These are phyloP conservation scores for Silene noctiflora DNA, from an alignment of 179 eudicot genomes.

Conservation along the genomic window DNA sequence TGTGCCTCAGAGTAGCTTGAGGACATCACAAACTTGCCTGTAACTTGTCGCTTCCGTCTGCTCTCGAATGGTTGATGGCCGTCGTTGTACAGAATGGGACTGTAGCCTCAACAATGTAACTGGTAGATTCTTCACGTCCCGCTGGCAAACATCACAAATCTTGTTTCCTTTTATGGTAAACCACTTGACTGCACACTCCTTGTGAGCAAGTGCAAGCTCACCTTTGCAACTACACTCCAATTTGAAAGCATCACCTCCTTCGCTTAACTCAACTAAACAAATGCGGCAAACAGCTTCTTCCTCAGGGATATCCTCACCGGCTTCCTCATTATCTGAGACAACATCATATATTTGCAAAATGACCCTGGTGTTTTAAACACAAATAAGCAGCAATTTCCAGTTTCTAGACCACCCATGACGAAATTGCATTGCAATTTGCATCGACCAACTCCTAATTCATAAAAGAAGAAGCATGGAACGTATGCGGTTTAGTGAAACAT, in stretches of 20 bases:
- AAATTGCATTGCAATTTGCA: too few relatives aligned
- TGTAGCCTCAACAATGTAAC: constrained; percentile 32
- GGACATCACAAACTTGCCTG: constrained; percentile 27
- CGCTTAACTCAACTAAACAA: constrained; percentile 75
- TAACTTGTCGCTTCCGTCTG: constrained; percentile 21
- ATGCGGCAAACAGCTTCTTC: constrained; percentile 97
- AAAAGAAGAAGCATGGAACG: too few relatives aligned
- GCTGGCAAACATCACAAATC: constrained; percentile 36
- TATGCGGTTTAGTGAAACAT: too few relatives aligned
- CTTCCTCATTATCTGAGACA: constrained; percentile 20
- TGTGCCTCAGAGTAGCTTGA: not conserved
- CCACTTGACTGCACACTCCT: constrained; percentile 41
- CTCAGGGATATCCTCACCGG: constrained; percentile 82
- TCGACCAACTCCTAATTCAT: too few relatives aligned
- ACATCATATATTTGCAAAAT: not conserved
- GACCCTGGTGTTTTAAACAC: too few relatives aligned
- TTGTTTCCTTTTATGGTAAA: constrained; percentile 39
- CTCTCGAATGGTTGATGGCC: constrained; percentile 27
- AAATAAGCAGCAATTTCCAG: too few relatives aligned
- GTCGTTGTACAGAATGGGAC: constrained; percentile 24
- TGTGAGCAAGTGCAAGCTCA: constrained; percentile 41
- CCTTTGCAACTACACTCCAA: constrained; percentile 44
- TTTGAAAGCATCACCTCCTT: constrained; percentile 70
- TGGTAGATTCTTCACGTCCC: constrained; percentile 34
- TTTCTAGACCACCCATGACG: too few relatives aligned